Base-by-base conservation (phyloP, 768 basidiomycete genomes). In the Hygrophoropsis aurantiaca region DNA sequence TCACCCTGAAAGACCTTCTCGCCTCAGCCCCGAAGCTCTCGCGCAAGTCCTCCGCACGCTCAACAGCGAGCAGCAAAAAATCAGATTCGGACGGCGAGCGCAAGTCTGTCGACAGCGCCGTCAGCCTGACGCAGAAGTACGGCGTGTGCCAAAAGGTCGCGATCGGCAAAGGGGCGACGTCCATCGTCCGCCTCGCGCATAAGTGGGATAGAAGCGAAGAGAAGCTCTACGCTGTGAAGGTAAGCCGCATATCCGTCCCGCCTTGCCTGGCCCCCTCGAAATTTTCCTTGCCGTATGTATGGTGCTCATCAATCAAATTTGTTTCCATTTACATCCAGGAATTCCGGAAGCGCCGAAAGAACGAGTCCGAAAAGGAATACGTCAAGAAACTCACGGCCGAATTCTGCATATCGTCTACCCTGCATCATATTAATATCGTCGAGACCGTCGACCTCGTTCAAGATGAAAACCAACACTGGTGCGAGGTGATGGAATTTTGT, bases 361-460 rank as follows among this genome's bases (percentile, higher is more conserved):
- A 95, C 61, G 95, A 99, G 73, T 84, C 94, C 5, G 95, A 99
- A 70, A 97, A 97, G 68, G 95, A 99, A 73, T 99, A 99, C 60
- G 85, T 99, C 73, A 99, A 99, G 83, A 99, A 99, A 69, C 87
- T 99, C 58, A 99, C 95, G 5, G 93, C 95, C 20, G 95, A 98
- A 66, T 98, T 97, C 70, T 98, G 94, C 70, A 98, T 98, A 53
- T 94, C 92, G 36, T 97, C 94, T 30, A 97, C 94, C 2, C 69
- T 98, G 23, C 91, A 92, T 63, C 94, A 95, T 62, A 74, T 83
- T 60, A 98, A 98, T 65, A 81, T 98, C 58, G 94, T 98, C 62
- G 94, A 98, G 74, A 99, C 95, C 5, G 95, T 99, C 49, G 95
- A 99, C 67, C 84, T 99, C 49, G 89, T 99, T n/a, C 97, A 99